Conservation (phyloP, 768 basidiomycete genomes). For the Amanita molliuscula region DNA sequence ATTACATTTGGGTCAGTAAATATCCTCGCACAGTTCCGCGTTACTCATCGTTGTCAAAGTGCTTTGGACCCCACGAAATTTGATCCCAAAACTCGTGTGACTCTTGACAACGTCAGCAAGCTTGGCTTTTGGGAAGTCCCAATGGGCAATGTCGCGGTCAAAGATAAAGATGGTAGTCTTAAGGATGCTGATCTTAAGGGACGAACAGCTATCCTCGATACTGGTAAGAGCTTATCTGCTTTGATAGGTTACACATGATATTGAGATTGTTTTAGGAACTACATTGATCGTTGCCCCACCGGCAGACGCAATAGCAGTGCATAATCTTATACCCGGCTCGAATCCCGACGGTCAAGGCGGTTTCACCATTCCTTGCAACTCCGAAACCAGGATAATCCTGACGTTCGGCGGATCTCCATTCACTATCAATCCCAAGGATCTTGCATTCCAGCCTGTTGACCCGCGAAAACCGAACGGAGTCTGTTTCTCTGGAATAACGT, state of each 20-base stretch:
- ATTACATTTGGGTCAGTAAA: constrained; percentile 59
- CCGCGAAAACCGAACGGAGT: constrained; percentile 43
- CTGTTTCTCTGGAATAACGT: constrained; percentile 63
- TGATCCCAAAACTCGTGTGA: constrained; percentile 43
- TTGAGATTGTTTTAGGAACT: constrained; percentile 21
- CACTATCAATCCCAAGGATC: constrained; percentile 54
- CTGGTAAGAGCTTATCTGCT: constrained; percentile 18
- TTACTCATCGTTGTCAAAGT: constrained; percentile 13
- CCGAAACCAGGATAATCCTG: constrained; percentile 32
- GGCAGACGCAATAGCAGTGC: constrained; percentile 28
- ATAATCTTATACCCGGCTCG: constrained; percentile 32
- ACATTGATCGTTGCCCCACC: constrained; percentile 40
- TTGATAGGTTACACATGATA: background rate
- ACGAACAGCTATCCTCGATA: constrained; percentile 69
- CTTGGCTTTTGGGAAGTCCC: constrained; percentile 76
- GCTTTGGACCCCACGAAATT: constrained; percentile 66
- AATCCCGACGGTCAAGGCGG: constrained; percentile 32
- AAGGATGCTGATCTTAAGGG: constrained; percentile 36
- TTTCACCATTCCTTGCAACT: constrained; percentile 43
- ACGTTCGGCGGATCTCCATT: constrained; percentile 36
- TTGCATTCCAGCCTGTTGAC: constrained; percentile 45
- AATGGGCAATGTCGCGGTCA: constrained; percentile 47
- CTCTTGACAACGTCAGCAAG: constrained; percentile 50
- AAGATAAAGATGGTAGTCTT: too few species aligned
- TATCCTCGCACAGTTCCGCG: background rate